phyloP scores from a whole-genome alignment of 2,329 filamentous ascomycete genomes.

The Cladosporium cucumerinum region DNA sequence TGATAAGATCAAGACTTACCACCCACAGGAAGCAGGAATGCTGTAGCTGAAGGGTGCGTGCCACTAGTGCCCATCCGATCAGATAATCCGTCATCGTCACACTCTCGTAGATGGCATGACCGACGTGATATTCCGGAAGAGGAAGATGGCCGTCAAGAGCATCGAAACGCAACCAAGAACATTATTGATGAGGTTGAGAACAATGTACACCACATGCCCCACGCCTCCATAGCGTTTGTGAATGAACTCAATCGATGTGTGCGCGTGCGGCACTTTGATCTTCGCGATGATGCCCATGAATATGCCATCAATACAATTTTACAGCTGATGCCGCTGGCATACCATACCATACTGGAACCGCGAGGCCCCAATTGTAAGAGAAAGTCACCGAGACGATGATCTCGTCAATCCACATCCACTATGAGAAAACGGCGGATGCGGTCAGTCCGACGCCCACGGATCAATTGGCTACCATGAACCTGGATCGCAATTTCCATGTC shows the following conservation, averaged over 20 bases:
- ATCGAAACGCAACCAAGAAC: too few relatives aligned
- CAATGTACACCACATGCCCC: constrained; percentile 18
- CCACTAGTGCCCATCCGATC: too few relatives aligned
- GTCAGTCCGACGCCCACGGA: neutral
- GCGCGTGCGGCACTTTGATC: constrained; percentile 49
- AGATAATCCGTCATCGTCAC: too few relatives aligned
- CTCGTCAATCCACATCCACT: neutral
- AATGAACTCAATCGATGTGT: constrained; percentile 51
- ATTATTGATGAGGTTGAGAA: too few relatives aligned
- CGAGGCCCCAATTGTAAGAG: neutral
- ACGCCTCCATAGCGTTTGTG: constrained; percentile 34
- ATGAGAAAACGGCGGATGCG: neutral
- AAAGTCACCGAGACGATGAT: neutral
- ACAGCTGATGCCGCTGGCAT: constrained; percentile 41
- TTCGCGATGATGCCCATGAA: constrained; percentile 49
- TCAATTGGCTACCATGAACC: neutral
- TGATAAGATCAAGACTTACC: too few relatives aligned
- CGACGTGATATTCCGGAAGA: too few relatives aligned
- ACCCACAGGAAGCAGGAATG: too few relatives aligned
- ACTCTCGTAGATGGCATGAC: too few relatives aligned
- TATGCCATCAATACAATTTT: constrained; percentile 50
- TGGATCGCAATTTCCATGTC: neutral
- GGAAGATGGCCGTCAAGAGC: too few relatives aligned
- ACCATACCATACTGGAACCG: constrained; percentile 35
- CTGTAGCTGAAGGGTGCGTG: too few relatives aligned